Base-by-base conservation (phyloP, 2,329 filamentous ascomycete genomes). In the Sporothrix phasma region DNA sequence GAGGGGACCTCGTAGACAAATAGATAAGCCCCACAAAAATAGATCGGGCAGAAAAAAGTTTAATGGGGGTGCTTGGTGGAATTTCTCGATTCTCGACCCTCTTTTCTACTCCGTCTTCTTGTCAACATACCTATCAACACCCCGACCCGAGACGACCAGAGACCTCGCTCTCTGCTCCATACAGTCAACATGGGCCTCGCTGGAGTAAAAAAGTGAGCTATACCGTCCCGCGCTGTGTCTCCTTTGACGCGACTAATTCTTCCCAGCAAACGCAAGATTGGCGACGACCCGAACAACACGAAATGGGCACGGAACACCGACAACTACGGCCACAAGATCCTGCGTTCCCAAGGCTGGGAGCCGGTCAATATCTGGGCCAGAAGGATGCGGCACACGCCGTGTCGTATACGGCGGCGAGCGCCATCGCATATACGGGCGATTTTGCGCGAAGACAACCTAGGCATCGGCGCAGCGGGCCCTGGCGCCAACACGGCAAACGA, bases 271-370 rank as follows among this genome's bases (percentile, higher is more conserved):
- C 81, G 81, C 56, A 96, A 93, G 77, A 86, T 97, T 72, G 88
- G 88, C 69, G 83, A 88, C 73, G 94, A 99, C 76, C 94, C 94
- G 7, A 97, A 97, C 78, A 99, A 97, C 76, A 96, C 90, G 56
- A 86, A 84, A 81, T 99, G 94, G 94, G 87, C 88, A 64, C 87
- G 88, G 71, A 88, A 92, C 73, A 90, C 88, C 68, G 83, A 83
- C 64, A 87, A 86, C 62, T 97, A 94, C 74, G 94, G 94, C 69
- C 92, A 96, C 74, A 90, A 87, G 72, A 93, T 97, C 69, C 86
- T 99, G 72, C 85, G 87, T 59, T 81, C 88, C 17, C 92, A 97
- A 72, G 94, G 94, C 68, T 99, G 94, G 94, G 83, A 87, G 66
- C 91, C 92, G 0, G 94, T 41, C 82, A 88, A 68, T 89, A 85